phyloP scores from a whole-genome alignment of 805 yeast genomes.

The Candida xiaguanensis region DNA sequence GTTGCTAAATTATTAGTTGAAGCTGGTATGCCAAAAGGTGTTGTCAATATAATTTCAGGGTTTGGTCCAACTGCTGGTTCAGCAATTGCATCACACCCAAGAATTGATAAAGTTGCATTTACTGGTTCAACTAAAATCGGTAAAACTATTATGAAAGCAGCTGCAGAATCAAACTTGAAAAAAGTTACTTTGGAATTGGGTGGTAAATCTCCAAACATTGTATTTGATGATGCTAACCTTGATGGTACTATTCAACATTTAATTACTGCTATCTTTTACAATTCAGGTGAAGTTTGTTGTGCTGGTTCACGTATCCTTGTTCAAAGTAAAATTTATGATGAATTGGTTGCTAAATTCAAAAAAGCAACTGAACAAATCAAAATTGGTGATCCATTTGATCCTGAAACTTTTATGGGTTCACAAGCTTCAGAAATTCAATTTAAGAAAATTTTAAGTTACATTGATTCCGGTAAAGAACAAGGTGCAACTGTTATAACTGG shows the following conservation, averaged over 20 bases:
- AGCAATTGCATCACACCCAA: slow-evolving; percentile 72
- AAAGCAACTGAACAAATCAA: slow-evolving; percentile 52
- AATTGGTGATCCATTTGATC: slow-evolving; percentile 83
- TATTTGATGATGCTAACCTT: slow-evolving; percentile 81
- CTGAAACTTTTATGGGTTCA: slow-evolving; percentile 82
- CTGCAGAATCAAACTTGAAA: slow-evolving; percentile 78
- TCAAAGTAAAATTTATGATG: slow-evolving; percentile 80
- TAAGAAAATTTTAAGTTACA: slow-evolving; percentile 71
- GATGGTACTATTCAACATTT: slow-evolving; percentile 73
- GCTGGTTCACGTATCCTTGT: slow-evolving; percentile 92
- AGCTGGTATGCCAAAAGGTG: slow-evolving; percentile 93
- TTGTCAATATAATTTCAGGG: slow-evolving; percentile 82
- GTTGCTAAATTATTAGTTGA: slow-evolving; percentile 65
- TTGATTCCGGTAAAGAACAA: slow-evolving; percentile 72
- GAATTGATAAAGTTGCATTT: slow-evolving; percentile 86
- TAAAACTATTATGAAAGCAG: slow-evolving; percentile 71
- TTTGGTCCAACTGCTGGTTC: slow-evolving; percentile 83
- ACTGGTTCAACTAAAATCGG: slow-evolving; percentile 95
- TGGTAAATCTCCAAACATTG: slow-evolving; percentile 92
- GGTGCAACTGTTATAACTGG: slow-evolving; percentile 84
- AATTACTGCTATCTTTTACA: slow-evolving; percentile 80
- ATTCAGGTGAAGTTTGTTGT: slow-evolving; percentile 94
- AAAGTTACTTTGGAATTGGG: slow-evolving; percentile 93
- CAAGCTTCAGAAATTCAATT: slow-evolving; percentile 81
- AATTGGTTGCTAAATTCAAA: slow-evolving; percentile 62